Evolutionary conservation across 2,329 filamentous ascomycete genomes (phyloP), one percentile per base, ranked within the genome.

Genomic region (Alternaria triticina): DNA sequence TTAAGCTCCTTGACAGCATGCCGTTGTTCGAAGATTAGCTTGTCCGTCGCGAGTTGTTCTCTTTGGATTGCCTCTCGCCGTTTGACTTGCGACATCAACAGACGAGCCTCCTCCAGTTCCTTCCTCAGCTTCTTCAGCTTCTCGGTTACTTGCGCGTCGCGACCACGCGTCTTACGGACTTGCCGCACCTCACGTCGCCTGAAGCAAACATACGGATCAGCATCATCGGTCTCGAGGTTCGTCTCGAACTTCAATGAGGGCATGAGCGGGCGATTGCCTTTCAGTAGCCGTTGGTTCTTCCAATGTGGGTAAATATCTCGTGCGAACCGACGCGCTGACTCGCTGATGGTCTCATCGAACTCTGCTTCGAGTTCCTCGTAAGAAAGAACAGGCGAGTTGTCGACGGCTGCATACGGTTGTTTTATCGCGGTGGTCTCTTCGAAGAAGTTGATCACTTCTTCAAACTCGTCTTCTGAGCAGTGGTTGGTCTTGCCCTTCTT

Each of bases 141-240:
- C 78, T 99, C 96, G 58, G 92, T 93, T 73, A 95, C 93, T 81
- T 97, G 95, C 36, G 93, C 93, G 83, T 99, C 96, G 75, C 96
- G 90, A 71, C 93, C 93, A 76, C 96, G 88, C 40, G 96, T 99
- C 83, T 98, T 99, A 73, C 96, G 91, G 54, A 94, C 95, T 79
- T 97, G 93, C 61, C 96, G 91, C 50, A 97, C 92, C 81, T 99
- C 96, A 68, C 96, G 92, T 72, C 96, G 90, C 77, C 96, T 89
- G 87, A 99, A 99, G 82, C 96, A 99, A 74, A 99, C 94, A 82
- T 97, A 99, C 52, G 96, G 96, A 81, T 99, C 96, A 73, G 92
- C 89, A 78, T 99, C 96, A 80, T 99, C 96, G 65, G 91, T 96
- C 69, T 98, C 95, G 77, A 93, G 91, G 67, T 96, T 93, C 50